These are phyloP conservation scores for Umbelopsis isabellina DNA, from an alignment of 192 early-diverging fungal species.

Conservation along the genomic window DNA sequence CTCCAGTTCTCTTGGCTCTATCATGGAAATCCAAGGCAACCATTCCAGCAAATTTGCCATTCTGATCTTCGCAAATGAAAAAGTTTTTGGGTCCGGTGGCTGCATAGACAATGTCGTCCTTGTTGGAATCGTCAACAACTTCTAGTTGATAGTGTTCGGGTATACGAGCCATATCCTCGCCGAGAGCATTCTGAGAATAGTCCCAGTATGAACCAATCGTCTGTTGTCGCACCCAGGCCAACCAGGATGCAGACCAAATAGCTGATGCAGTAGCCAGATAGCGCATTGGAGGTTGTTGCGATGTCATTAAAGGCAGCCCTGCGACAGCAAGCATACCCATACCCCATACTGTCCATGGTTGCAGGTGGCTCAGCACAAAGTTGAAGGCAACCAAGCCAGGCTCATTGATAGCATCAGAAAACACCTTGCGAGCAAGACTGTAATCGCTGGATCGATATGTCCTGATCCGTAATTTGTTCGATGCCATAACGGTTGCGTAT, in stretches of 20 bases:
- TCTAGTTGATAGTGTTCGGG: slow-evolving; percentile 14
- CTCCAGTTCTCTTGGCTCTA: not conserved
- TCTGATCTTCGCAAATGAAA: slow-evolving; percentile 9
- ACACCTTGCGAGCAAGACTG: no score
- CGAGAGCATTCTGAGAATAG: not conserved
- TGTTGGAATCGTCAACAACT: slow-evolving; percentile 5
- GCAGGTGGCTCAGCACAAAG: not conserved
- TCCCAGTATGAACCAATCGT: not conserved
- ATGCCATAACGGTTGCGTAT: no score
- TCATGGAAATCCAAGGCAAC: slow-evolving; percentile 4
- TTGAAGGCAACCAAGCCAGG: no score
- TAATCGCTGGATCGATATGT: no score
- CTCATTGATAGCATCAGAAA: no score
- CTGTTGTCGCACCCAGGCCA: not conserved
- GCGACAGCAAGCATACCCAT: not conserved
- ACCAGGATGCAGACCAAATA: not conserved
- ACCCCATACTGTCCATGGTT: not conserved
- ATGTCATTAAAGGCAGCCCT: not conserved
- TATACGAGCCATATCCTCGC: not conserved
- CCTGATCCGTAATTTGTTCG: no score
- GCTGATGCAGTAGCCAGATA: not conserved
- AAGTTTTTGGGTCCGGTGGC: not conserved
- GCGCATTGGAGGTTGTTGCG: not conserved
- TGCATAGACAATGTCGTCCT: not conserved
- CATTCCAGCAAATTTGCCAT: not conserved